Evolutionary conservation across 257 asterid genomes (phyloP), one percentile per base, ranked within the genome.

Genomic region (Lavandula angustifolia): DNA sequence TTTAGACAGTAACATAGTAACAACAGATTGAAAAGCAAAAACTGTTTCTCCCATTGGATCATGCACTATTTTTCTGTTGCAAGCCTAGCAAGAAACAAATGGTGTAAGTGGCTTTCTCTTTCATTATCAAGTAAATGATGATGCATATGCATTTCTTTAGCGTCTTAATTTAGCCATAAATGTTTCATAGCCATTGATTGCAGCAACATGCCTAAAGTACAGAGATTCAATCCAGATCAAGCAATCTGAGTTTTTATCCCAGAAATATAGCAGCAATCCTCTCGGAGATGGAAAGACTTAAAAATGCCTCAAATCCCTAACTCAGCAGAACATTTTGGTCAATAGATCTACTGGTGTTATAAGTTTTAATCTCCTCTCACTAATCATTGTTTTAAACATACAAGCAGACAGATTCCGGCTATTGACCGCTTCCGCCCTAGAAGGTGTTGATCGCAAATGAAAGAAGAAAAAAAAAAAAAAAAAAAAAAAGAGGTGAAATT

Each of bases 261-360:
- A 22, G 18, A 56, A 52, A 55, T 49, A 48, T 62, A 13, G 32
- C 70, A 8, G 6, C 17, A 55, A 16, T 38, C 60, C 46, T 64
- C 16, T 8, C 17, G 42, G 31, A 32, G 61, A 60, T 31, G 5
- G 27, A 22, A 50, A 29, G 1, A 54, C 41, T 8, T 7, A 5
- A 42, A 27, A 11, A 11, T 57, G n/a, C 33, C 38, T 44, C 60
- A 12, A 66, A 50, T 44, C 40, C 34, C 50, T 16, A 56, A 55
- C 13, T 52, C 14, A 46, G 37, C 31, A 52, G 33, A 46, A 10
- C 60, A 44, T 43, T 50, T 50, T 60, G 54, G 59, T 33, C 56
- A 7, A 53, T 70, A 52, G 76, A 55, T 64, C 70, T 53, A 42
- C 11, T 11, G 38, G 5, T 17, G 22, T 35, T 37, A 38, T 7